These are phyloP conservation scores for Lentinula sp. DNA, from an alignment of 768 basidiomycete species.

Conservation along the genomic window DNA sequence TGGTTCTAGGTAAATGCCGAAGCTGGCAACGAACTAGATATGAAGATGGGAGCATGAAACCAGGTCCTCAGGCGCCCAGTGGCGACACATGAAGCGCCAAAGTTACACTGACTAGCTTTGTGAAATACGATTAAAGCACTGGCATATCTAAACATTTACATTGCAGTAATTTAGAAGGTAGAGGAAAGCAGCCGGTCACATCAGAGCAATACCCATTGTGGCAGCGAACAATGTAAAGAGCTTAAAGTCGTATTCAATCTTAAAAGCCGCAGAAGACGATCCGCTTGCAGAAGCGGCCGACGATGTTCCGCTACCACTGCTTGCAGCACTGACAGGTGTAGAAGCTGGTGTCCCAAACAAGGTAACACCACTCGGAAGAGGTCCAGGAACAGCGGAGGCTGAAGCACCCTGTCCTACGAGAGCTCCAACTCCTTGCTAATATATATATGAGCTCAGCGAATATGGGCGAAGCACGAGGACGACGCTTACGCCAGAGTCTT, in stretches of 20 bases:
- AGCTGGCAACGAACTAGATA: not conserved
- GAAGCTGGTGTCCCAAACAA: constrained; percentile 18
- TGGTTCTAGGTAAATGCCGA: not conserved
- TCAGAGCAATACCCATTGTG: not conserved
- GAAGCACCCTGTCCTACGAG: constrained; percentile 43
- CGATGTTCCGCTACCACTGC: not conserved
- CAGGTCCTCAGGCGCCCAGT: not conserved
- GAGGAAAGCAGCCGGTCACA: not conserved
- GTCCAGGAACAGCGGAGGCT: constrained; percentile 37
- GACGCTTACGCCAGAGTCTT: constrained; percentile 26
- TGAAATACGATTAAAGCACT: too few species aligned
- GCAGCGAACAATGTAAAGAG: not conserved
- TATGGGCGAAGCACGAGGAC: not conserved
- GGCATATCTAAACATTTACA: not conserved
- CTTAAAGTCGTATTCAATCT: not conserved
- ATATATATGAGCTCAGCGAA: not conserved
- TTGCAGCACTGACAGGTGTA: not conserved
- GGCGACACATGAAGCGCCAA: not conserved
- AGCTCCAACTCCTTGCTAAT: constrained; percentile 32
- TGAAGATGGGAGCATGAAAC: not conserved
- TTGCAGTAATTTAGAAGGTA: not conserved
- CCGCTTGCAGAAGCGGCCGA: not conserved
- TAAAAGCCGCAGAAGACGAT: not conserved
- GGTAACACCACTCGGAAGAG: constrained; percentile 25
- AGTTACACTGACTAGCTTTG: too few species aligned